A percentile compares a stretch with the other conserved stretches of the same genome.
phyloP scores from a whole-genome alignment of 805 yeast genomes.

The Suhomyces kilbournensis region DNA sequence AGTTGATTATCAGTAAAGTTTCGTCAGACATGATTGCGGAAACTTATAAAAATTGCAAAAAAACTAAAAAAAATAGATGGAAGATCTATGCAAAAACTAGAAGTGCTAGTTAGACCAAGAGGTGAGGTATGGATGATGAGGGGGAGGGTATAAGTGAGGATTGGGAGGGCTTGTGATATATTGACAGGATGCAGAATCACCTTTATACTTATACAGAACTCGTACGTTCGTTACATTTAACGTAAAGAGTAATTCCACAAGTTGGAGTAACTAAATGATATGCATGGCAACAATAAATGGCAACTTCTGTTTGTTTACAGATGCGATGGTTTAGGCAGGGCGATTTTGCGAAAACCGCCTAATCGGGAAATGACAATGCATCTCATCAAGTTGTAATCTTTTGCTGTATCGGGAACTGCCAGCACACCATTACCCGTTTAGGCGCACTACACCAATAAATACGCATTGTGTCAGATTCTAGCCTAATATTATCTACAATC shows the following conservation, averaged over 20 bases:
- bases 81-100: neutral
- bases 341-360: neutral
- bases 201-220: neutral
- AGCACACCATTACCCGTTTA: neutral
- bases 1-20: constrained; percentile 22
- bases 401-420: constrained; percentile 1
- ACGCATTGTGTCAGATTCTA: neutral
- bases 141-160: neutral
- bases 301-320: constrained; percentile 1
- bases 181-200: neutral
- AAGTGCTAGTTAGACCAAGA: too few species aligned
- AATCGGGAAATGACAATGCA: neutral
- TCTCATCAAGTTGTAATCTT: neutral
- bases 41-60: neutral
- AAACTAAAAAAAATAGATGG: neutral
- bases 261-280: neutral
- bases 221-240: neutral
- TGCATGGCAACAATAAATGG: neutral
- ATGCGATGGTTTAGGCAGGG: neutral
- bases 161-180: neutral
- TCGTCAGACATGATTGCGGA: constrained; percentile 2
- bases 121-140: neutral
- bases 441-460: neutral
- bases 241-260: constrained; percentile 2
- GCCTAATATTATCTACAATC: constrained; percentile 16